Conservation (phyloP, 306 rosid genomes). For the Canavalia gladiata region DNA sequence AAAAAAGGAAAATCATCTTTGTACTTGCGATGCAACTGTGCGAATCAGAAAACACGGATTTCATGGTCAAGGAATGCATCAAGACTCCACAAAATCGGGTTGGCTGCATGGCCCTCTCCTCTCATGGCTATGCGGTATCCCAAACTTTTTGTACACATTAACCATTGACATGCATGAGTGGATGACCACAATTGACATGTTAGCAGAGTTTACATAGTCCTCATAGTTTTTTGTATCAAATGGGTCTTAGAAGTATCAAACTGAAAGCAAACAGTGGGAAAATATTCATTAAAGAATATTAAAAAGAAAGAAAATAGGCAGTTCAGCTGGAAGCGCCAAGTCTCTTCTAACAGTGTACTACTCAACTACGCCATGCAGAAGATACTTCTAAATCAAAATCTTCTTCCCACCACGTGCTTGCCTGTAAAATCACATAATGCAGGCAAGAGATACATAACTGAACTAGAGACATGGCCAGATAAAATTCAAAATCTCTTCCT, state of each 20-base stretch:
- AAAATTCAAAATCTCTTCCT: constrained; percentile 24
- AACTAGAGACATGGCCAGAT: constrained; percentile 14
- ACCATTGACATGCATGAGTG: constrained; percentile 1
- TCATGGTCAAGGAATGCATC: not conserved
- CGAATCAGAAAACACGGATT: constrained; percentile 16
- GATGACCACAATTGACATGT: constrained; percentile 30
- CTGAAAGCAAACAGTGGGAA: not conserved
- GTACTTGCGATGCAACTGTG: not conserved
- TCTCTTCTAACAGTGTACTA: not conserved
- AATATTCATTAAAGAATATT: constrained; percentile 34
- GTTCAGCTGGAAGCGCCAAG: constrained; percentile 1
- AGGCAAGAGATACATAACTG: constrained; percentile 39
- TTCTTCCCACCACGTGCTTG: constrained; percentile 98
- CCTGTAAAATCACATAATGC: constrained; percentile 56
- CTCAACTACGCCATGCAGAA: constrained; percentile 91
- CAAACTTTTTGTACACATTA: constrained; percentile 13
- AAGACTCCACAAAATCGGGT: not conserved
- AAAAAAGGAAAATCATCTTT: constrained; percentile 5
- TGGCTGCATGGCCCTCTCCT: not conserved
- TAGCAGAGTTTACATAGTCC: constrained; percentile 25
- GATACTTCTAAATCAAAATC: constrained; percentile 78
- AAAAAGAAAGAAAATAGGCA: not conserved
- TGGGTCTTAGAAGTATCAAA: constrained; percentile 27
- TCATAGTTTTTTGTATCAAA: constrained; percentile 31
- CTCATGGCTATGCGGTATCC: not conserved